phyloP scores from a whole-genome alignment of 1,284 basidiomycete species.

The Stygiomarasmius scandens region DNA sequence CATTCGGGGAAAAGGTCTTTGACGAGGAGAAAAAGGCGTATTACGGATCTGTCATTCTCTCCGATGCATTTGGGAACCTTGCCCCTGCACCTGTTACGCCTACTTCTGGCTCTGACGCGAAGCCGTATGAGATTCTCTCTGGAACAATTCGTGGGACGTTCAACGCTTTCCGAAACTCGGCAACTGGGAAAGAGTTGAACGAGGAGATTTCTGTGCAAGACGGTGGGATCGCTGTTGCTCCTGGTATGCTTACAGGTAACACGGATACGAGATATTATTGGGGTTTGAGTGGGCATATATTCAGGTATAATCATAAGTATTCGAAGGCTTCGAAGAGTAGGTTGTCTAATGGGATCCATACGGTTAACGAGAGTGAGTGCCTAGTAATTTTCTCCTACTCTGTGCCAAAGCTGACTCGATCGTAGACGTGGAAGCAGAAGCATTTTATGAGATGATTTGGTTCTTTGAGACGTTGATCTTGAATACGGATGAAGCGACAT shows the following conservation, averaged over 20 bases:
- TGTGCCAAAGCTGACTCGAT: not conserved
- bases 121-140: constrained; percentile 35
- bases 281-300: constrained; percentile 47
- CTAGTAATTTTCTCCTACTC: not conserved
- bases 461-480: constrained; percentile 24
- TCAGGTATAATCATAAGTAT: constrained; percentile 45
- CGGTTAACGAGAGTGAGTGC: constrained; percentile 40
- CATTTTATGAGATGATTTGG: constrained; percentile 20
- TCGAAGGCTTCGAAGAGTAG: constrained; percentile 26
- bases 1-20: constrained; percentile 41
- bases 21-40: constrained; percentile 25
- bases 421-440: constrained; percentile 15
- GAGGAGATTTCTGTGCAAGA: not conserved
- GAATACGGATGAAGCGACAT: constrained; percentile 20
- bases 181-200: too few relatives aligned
- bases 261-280: constrained; percentile 50
- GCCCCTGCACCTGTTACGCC: constrained; percentile 61
- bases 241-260: constrained; percentile 14
- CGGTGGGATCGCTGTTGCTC: constrained; percentile 32
- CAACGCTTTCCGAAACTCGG: constrained; percentile 31
- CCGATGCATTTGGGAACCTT: constrained; percentile 48
- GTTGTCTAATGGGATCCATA: constrained; percentile 48
- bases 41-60: constrained; percentile 39
- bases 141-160: constrained; percentile 49
- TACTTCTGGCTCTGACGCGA: constrained; percentile 3